These are phyloP conservation scores for Colletotrichum simmondsii DNA, from an alignment of 2,329 filamentous ascomycete genomes.

Conservation along the genomic window DNA sequence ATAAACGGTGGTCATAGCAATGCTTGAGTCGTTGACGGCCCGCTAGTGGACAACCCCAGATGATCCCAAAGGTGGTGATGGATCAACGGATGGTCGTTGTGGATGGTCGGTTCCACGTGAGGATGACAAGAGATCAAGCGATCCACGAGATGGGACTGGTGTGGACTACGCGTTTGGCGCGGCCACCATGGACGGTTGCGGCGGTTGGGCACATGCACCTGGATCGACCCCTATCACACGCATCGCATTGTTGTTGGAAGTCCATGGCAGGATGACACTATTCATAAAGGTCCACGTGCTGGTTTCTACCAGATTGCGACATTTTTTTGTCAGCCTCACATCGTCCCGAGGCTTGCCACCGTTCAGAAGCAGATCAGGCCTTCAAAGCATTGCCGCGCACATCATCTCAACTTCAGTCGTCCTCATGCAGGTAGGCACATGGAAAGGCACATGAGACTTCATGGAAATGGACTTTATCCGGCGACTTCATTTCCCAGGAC, in stretches of 20 bases:
- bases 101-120: conserved; percentile 16
- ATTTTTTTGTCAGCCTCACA: background rate
- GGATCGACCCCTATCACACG: background rate
- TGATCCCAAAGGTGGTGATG: conserved; percentile 26
- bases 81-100: conserved; percentile 18
- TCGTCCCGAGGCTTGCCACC: background rate
- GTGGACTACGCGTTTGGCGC: conserved; percentile 16
- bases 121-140: conserved; percentile 5
- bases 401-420: background rate
- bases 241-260: background rate
- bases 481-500: background rate
- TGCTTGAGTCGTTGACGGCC: conserved; percentile 18
- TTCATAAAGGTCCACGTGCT: background rate
- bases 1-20: conserved; percentile 35
- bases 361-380: background rate
- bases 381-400: background rate
- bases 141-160: background rate
- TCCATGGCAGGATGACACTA: background rate
- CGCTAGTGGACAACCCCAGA: conserved; percentile 25
- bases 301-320: background rate
- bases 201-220: conserved; percentile 6
- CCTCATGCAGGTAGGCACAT: background rate
- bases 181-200: conserved; percentile 1
- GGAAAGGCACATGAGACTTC: background rate
- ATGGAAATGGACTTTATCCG: background rate